phyloP scores from a whole-genome alignment of 1,139 yeast species.

The Eremothecium gossypii region DNA sequence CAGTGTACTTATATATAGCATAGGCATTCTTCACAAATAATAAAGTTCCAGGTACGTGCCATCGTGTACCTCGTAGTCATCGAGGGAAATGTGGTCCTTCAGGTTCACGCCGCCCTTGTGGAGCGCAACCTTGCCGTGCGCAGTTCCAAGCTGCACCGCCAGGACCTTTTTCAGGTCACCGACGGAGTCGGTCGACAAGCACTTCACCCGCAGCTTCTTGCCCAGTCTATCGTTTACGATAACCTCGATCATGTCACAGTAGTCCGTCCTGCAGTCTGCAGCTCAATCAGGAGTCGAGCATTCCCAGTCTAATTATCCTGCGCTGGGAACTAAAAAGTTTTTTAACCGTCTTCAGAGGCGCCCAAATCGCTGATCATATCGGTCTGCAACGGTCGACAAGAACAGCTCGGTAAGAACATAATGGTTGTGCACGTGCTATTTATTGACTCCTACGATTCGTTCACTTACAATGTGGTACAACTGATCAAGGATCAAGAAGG shows the following conservation, averaged over 20 bases:
- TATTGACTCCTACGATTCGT: constrained; percentile 91
- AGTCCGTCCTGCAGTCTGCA: neutral
- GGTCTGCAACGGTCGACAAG: neutral
- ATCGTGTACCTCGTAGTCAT: constrained; percentile 88
- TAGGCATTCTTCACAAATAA: constrained; percentile 37
- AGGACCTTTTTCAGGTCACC: constrained; percentile 86
- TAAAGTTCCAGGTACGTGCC: constrained; percentile 83
- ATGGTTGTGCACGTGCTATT: constrained; percentile 37
- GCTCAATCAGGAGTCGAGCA: no score
- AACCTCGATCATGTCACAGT: constrained; percentile 38
- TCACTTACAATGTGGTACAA: constrained; percentile 70
- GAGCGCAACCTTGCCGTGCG: constrained; percentile 54
- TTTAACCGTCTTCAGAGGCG: no score
- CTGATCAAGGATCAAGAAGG: constrained; percentile 42
- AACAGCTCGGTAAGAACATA: neutral
- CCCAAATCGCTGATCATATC: no score
- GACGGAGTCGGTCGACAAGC: constrained; percentile 75
- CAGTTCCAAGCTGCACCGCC: constrained; percentile 53
- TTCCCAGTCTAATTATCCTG: no score
- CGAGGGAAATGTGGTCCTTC: constrained; percentile 83
- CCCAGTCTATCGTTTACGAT: constrained; percentile 55
- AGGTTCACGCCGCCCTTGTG: constrained; percentile 73
- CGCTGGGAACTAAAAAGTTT: no score
- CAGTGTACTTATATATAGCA: constrained; percentile 2
- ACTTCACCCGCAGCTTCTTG: constrained; percentile 77